Conservation (phyloP, 192 early-diverging fungal genomes). For the Coemansia sp. region DNA sequence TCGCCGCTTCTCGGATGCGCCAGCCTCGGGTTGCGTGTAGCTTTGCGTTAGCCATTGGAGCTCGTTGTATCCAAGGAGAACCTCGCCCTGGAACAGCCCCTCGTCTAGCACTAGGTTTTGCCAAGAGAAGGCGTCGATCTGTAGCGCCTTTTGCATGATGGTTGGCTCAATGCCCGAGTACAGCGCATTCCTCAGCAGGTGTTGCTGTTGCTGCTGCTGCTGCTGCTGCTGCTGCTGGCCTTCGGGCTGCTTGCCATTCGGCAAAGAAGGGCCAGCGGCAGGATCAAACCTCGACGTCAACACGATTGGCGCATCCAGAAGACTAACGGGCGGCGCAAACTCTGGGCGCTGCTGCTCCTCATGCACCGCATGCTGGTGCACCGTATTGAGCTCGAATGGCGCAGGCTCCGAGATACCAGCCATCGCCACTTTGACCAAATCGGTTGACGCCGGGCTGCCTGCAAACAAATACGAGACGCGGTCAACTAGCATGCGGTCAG, state of each 20-base stretch:
- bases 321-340: conserved; percentile 19
- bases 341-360: not conserved
- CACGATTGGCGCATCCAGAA: conserved; percentile 48
- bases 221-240: not conserved
- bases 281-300: conserved; percentile 30
- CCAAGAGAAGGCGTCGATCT: conserved; percentile 53
- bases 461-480: conserved; percentile 52
- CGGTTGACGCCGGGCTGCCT: conserved; percentile 23
- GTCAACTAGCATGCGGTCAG: conserved; percentile 40
- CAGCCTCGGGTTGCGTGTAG: conserved; percentile 12
- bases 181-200: not conserved
- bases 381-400: conserved; percentile 38
- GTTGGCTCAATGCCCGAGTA: conserved; percentile 21
- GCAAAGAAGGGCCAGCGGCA: not conserved
- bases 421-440: conserved; percentile 47
- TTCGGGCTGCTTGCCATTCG: not conserved
- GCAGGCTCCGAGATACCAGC: conserved; percentile 44
- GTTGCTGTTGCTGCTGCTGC: conserved; percentile 5
- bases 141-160: conserved; percentile 46
- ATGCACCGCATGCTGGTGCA: conserved; percentile 1
- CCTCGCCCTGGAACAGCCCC: conserved; percentile 51
- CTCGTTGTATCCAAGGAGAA: conserved; percentile 53
- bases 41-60: conserved; percentile 54
- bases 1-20: conserved; percentile 6
- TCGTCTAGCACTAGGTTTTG: conserved; percentile 44